phyloP scores from a whole-genome alignment of 768 basidiomycete genomes.

The Agrocybe pediades region DNA sequence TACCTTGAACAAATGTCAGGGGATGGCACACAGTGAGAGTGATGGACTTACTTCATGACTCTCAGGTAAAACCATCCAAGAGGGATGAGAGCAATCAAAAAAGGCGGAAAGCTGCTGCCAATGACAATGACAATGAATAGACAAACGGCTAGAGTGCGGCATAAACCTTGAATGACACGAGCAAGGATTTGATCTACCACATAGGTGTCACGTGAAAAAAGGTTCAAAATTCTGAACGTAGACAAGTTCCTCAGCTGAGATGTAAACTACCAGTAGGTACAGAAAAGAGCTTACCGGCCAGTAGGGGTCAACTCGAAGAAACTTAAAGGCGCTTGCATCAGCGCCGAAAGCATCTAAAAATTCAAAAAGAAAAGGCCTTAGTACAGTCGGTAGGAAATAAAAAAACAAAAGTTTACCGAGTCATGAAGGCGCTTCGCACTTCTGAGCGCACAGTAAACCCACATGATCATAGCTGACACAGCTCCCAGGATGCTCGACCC shows the following conservation, averaged over 20 bases:
- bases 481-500: constrained; percentile 55
- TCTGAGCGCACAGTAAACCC: constrained; percentile 75
- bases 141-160: constrained; percentile 63
- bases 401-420: constrained; percentile 42
- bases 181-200: constrained; percentile 85
- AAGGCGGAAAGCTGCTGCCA: constrained; percentile 78
- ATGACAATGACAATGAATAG: constrained; percentile 73
- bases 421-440: constrained; percentile 81
- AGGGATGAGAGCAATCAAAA: constrained; percentile 75
- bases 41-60: constrained; percentile 69
- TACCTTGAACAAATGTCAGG: constrained; percentile 51
- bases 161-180: constrained; percentile 70
- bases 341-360: constrained; percentile 79
- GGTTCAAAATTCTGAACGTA: constrained; percentile 69
- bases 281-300: constrained; percentile 55
- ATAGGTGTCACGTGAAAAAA: constrained; percentile 89
- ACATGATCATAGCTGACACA: constrained; percentile 63
- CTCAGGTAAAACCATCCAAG: constrained; percentile 77
- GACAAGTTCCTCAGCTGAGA: neutral
- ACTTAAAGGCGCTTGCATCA: constrained; percentile 81
- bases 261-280: neutral
- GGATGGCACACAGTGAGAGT: neutral
- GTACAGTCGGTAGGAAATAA: neutral
- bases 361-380: neutral
- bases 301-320: constrained; percentile 92